A percentile compares a stretch with the other conserved stretches of the same genome.
Evolutionary conservation across 805 yeast genomes (phyloP).

Genomic region (Metschnikowia hibisci): DNA sequence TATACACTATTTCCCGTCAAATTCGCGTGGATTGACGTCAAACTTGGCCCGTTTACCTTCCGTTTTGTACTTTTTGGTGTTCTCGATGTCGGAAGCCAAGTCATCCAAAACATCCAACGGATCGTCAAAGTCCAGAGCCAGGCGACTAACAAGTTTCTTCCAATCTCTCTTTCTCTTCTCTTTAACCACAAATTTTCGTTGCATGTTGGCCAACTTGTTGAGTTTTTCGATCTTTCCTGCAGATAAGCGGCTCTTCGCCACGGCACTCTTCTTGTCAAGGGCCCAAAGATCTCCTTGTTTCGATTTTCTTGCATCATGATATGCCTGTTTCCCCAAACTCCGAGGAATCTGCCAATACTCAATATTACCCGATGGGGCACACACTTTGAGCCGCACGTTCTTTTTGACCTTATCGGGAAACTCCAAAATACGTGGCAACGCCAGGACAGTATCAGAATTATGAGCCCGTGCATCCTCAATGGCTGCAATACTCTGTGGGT

Average conservation of each 20-base stretch:
- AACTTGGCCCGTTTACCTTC: conserved; percentile 29
- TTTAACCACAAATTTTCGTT: conserved; percentile 31
- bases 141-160: conserved; percentile 17
- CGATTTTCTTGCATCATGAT: conserved; percentile 88
- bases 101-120: conserved; percentile 15
- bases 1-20: conserved; percentile 15
- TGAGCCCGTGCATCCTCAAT: conserved; percentile 38
- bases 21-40: conserved; percentile 19
- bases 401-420: conserved; percentile 76
- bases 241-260: conserved; percentile 28
- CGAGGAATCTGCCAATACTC: conserved; percentile 88
- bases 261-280: conserved; percentile 32
- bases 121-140: conserved; percentile 16
- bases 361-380: conserved; percentile 73
- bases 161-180: conserved; percentile 17
- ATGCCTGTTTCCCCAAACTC: conserved; percentile 65
- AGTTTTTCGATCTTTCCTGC: conserved; percentile 31
- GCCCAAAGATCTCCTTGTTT: conserved; percentile 88
- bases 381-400: conserved; percentile 74
- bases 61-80: conserved; percentile 27
- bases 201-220: conserved; percentile 33
- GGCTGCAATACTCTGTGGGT: conserved; percentile 33
- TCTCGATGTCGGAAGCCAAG: conserved; percentile 29
- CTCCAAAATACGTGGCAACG: conserved; percentile 71
- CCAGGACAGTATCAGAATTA: conserved; percentile 20